Evolutionary conservation across 805 yeast species (phyloP), one percentile per base, ranked within the genome.

Genomic region (Candida succiphila): DNA sequence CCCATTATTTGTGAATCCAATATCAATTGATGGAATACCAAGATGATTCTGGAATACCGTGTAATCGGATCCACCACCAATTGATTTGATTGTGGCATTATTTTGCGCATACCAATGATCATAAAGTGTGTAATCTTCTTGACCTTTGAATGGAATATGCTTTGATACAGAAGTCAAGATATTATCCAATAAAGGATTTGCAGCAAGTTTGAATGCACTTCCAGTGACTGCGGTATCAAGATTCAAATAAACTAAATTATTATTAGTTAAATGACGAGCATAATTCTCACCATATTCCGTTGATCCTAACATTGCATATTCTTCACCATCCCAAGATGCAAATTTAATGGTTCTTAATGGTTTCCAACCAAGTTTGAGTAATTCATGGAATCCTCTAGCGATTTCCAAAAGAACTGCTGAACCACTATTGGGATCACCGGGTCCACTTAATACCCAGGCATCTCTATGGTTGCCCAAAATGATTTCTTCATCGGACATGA

Each of bases 31-130:
- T 2, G 88, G 83, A 26, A 80, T 69, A 5, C 86, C 88, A 41
- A 78, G 50, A 47, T 73, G 76, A 44, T 71, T 70, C 51, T 78
- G 83, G 43, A 78, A 77, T 8, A 73, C 74, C 3, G 72, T 63
- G 45, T 62, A 69, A 46, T 74, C 80, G 2, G 78, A 62, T 6
- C 72, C 69, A 8, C 72, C 64, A 3, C 74, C 72, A 12, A 74
- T 57, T 16, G 58, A 46, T 3, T 45, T 51, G 31, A 75, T 58
- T 0, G 58, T 45, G 7, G 61, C 60, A 32, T 55, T 60, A 26
- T 60, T 50, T 13, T 48, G 45, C 7, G 51, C 43, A 1, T 45
- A 41, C 61, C 75, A 75, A 44, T 71, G 70, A 23, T 76, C 72
- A 41, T 51, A 61, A 20, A 79, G 57, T 35, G 49, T 36, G 5